Evolutionary conservation across 1,284 basidiomycete genomes (phyloP), one percentile per base, ranked within the genome.

Genomic region (Ustilago esculenta): DNA sequence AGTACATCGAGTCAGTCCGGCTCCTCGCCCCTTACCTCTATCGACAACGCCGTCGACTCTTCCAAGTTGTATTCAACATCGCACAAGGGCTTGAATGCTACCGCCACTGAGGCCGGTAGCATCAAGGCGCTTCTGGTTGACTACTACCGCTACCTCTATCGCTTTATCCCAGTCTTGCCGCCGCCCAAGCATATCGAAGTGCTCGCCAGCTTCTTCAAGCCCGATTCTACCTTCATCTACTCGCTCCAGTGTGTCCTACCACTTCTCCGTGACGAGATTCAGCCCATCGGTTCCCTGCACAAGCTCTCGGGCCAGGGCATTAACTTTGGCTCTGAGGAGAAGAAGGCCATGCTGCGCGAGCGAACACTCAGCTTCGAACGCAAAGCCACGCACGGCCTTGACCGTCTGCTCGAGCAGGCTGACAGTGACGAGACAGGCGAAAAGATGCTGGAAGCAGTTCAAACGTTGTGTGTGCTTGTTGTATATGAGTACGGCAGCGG

Each of bases 401-500:
- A 79, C 27, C 29, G 15, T 5, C 47, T 72, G 32, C 54, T 79
- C n/a, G 76, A 76, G 44, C 57, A 56, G 34, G 60, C 63, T 14
- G 70, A 75, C 23, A 20, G 25, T 29, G 58, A 73, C 25, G 46
- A 63, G 12, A 54, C 43, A 8, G 63, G 68, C 18, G 66, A 54
- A 32, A 59, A 64, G 39, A 64, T 55, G 32, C 63, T 79, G 43
- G 76, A 77, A 24, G 70, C 75, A 9, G 66, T 77, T 17, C 76
- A 79, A 42, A 70, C 75, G 17, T 54, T 79, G 14, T 69, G 67
- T 36, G 69, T 77, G 24, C 57, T 79, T 4, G 61, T 66, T 24
- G 64, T 79, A 15, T 77, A 72, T 53, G 75, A 75, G 60, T 79
- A 79, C 42, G 76, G 76, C 39, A 72, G 63, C 55, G 75, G 76